A percentile compares a stretch with the other conserved stretches of the same genome.
phyloP scores from a whole-genome alignment of 2,329 filamentous ascomycete species.

The Epichloe hybrida region DNA sequence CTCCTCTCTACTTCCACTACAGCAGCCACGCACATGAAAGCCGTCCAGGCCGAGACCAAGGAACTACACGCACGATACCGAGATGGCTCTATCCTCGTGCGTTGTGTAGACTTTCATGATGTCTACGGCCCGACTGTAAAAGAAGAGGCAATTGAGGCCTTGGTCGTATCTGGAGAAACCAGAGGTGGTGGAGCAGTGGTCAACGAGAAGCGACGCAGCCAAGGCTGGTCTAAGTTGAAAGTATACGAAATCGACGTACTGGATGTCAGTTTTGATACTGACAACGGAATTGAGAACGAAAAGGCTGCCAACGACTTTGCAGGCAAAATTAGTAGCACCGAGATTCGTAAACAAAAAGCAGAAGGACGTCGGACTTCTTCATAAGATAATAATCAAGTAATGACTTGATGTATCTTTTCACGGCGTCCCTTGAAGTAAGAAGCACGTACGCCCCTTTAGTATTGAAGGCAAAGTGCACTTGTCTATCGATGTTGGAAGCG shows the following conservation, averaged over 20 bases:
- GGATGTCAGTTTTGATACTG: constrained; percentile 41
- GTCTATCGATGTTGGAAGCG: too few relatives aligned
- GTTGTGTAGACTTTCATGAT: constrained; percentile 76
- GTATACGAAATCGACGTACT: constrained; percentile 86
- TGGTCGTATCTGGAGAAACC: constrained; percentile 84
- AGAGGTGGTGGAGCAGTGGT: constrained; percentile 70
- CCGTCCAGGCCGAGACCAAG: constrained; percentile 1
- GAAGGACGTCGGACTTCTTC: background rate
- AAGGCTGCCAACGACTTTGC: constrained; percentile 46
- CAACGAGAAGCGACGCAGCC: constrained; percentile 65
- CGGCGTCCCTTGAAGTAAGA: too few relatives aligned
- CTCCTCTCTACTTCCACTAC: constrained; percentile 31
- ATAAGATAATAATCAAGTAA: background rate
- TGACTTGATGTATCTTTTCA: too few relatives aligned
- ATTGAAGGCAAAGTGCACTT: too few relatives aligned
- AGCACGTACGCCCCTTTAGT: too few relatives aligned
- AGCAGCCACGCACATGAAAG: constrained; percentile 5
- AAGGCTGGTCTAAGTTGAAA: constrained; percentile 62
- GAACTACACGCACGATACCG: constrained; percentile 39
- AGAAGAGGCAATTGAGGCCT: constrained; percentile 59
- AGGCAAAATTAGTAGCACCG: constrained; percentile 83
- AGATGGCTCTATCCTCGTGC: constrained; percentile 48
- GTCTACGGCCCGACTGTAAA: constrained; percentile 84
- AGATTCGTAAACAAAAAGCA: constrained; percentile 44
- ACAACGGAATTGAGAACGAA: constrained; percentile 22